Conservation (phyloP, 2,329 filamentous ascomycete genomes). For the Apiospora pterosperma region DNA sequence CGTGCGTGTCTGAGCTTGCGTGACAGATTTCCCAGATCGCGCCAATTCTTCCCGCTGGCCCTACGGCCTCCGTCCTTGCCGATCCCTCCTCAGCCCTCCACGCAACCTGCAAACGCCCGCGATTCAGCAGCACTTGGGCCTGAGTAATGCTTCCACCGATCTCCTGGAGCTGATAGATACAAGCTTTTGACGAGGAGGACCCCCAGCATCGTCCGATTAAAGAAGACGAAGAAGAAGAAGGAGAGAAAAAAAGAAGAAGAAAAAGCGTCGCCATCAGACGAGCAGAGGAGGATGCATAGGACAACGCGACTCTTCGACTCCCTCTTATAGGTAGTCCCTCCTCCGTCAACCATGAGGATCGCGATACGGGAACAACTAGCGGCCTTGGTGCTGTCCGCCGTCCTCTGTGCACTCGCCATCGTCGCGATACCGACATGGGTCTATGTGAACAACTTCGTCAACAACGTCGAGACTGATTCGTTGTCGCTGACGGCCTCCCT, state of each 20-base stretch:
- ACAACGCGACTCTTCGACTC: conserved; percentile 18
- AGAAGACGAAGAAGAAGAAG: neutral
- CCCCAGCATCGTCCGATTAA: neutral
- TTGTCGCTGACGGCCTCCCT: conserved; percentile 79
- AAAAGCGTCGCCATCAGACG: neutral
- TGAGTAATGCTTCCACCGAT: neutral
- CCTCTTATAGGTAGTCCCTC: conserved; percentile 24
- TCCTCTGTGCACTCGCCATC: conserved; percentile 71
- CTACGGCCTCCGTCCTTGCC: neutral
- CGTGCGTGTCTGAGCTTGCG: neutral
- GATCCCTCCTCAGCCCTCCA: neutral
- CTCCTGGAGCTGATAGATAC: neutral
- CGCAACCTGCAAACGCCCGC: neutral
- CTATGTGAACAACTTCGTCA: conserved; percentile 53
- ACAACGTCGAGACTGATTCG: conserved; percentile 52
- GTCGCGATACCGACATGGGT: conserved; percentile 74
- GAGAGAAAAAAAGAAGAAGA: no score
- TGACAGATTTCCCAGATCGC: neutral
- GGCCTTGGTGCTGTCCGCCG: conserved; percentile 71
- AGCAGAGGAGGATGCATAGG: conserved; percentile 26
- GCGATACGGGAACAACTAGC: conserved; percentile 86
- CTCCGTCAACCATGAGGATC: conserved; percentile 66
- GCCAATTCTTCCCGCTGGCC: neutral
- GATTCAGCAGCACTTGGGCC: neutral
- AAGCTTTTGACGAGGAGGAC: neutral